Evolutionary conservation across 106 monocot genomes (phyloP).

Genomic region (Gastrodia elata): DNA sequence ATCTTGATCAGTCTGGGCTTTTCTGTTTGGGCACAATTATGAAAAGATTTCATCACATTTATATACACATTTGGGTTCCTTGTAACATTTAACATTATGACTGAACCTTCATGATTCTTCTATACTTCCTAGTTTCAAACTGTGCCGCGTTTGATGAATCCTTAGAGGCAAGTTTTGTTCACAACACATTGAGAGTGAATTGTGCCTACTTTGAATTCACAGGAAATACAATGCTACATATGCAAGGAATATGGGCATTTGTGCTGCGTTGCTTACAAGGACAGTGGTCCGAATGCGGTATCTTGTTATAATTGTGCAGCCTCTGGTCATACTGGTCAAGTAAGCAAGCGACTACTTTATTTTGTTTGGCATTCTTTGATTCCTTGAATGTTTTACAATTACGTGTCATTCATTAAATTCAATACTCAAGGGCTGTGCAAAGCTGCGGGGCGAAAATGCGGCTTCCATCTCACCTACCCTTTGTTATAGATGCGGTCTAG

Average conservation of each 20-base stretch:
- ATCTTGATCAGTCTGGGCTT: too few relatives aligned
- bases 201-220: conserved; percentile 3
- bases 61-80: too few relatives aligned
- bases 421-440: conserved; percentile 70
- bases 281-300: conserved; percentile 35
- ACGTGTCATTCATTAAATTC: not conserved
- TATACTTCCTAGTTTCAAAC: too few relatives aligned
- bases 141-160: not conserved
- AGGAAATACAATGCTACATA: conserved; percentile 89
- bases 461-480: conserved; percentile 21
- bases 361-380: not conserved
- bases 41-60: too few relatives aligned
- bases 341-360: conserved; percentile 25
- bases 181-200: too few relatives aligned
- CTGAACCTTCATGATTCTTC: too few relatives aligned
- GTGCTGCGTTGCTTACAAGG: conserved; percentile 56
- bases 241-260: conserved; percentile 81
- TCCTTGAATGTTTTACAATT: not conserved
- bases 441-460: conserved; percentile 29
- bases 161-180: not conserved
- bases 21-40: too few relatives aligned
- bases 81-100: too few relatives aligned
- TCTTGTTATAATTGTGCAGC: conserved; percentile 86
- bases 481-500: conserved; percentile 83
- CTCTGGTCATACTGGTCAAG: conserved; percentile 71